phyloP scores from a whole-genome alignment of 1,139 yeast species.

The Casaregolazyma lundiana region DNA sequence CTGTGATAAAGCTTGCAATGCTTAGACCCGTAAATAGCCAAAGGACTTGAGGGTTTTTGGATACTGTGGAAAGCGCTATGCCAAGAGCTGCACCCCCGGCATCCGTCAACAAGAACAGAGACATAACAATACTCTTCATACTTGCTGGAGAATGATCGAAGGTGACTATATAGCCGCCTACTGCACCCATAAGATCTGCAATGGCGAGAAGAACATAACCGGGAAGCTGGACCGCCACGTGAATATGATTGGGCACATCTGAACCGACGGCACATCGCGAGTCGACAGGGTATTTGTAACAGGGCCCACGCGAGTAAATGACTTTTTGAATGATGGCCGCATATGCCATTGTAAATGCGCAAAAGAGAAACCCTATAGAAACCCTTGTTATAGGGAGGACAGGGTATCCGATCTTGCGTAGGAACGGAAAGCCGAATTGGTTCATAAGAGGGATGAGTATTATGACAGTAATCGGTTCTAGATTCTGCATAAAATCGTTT shows the following conservation, averaged over 20 bases:
- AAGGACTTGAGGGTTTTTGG: slow-evolving; percentile 62
- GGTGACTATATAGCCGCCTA: slow-evolving; percentile 66
- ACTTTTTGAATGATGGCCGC: slow-evolving; percentile 78
- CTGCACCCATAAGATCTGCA: slow-evolving; percentile 61
- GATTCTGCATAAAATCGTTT: slow-evolving; percentile 60
- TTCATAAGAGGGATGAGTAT: slow-evolving; percentile 60
- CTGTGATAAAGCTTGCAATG: slow-evolving; percentile 54
- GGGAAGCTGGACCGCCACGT: slow-evolving; percentile 61
- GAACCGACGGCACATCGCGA: slow-evolving; percentile 35
- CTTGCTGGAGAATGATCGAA: slow-evolving; percentile 63
- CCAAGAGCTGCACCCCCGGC: slow-evolving; percentile 71
- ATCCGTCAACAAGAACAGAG: slow-evolving; percentile 55
- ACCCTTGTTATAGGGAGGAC: slow-evolving; percentile 63
- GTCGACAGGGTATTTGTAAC: slow-evolving; percentile 56
- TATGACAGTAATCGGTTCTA: slow-evolving; percentile 58
- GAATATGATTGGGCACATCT: slow-evolving; percentile 46
- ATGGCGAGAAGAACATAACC: slow-evolving; percentile 59
- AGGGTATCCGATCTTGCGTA: slow-evolving; percentile 44
- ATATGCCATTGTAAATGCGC: slow-evolving; percentile 64
- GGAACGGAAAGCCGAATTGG: slow-evolving; percentile 48
- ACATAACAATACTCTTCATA: slow-evolving; percentile 65
- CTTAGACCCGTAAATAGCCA: slow-evolving; percentile 67
- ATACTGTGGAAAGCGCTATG: slow-evolving; percentile 62
- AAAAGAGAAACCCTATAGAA: slow-evolving; percentile 68
- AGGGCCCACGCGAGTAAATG: slow-evolving; percentile 71